Evolutionary conservation across 116 monocot species (phyloP).

Genomic region (Zostera marina): DNA sequence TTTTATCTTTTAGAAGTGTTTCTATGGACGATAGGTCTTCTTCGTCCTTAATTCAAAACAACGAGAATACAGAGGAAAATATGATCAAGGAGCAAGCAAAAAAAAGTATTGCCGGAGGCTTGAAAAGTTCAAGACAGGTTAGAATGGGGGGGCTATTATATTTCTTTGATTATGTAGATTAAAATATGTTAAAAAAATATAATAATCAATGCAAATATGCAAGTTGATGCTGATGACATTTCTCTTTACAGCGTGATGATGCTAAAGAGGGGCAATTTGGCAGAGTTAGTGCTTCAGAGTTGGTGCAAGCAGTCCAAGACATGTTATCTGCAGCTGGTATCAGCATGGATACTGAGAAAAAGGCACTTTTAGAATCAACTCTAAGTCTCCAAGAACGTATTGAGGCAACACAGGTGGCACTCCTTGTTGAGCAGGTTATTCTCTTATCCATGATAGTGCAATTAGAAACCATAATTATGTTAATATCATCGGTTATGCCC

Average conservation of each 20-base stretch:
- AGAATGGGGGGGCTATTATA: background rate
- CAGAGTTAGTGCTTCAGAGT: slow-evolving; percentile 57
- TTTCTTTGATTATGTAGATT: too few relatives aligned
- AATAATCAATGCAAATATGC: background rate
- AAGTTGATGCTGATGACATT: background rate
- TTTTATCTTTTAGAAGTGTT: slow-evolving; percentile 80
- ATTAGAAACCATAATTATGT: background rate
- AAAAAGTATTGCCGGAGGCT: background rate
- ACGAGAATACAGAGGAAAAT: slow-evolving; percentile 6
- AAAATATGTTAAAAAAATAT: background rate
- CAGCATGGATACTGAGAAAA: slow-evolving; percentile 60
- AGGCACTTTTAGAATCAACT: slow-evolving; percentile 58
- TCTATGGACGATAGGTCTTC: slow-evolving; percentile 34
- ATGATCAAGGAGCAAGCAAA: slow-evolving; percentile 2
- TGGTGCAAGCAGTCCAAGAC: slow-evolving; percentile 87
- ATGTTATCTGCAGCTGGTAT: slow-evolving; percentile 84
- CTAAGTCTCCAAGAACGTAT: slow-evolving; percentile 81
- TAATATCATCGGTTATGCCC: background rate
- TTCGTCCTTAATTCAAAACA: slow-evolving; percentile 18
- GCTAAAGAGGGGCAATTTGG: slow-evolving; percentile 38
- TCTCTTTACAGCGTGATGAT: slow-evolving; percentile 17
- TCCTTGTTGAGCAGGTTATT: slow-evolving; percentile 85
- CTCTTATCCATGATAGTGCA: background rate
- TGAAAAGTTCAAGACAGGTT: slow-evolving; percentile 22
- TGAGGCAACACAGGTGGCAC: slow-evolving; percentile 67